Percentiles rank a stretch among this genome's conserved stretches.
These are phyloP conservation scores for Castanea sativa DNA, from an alignment of 306 rosid species.

Conservation along the genomic window DNA sequence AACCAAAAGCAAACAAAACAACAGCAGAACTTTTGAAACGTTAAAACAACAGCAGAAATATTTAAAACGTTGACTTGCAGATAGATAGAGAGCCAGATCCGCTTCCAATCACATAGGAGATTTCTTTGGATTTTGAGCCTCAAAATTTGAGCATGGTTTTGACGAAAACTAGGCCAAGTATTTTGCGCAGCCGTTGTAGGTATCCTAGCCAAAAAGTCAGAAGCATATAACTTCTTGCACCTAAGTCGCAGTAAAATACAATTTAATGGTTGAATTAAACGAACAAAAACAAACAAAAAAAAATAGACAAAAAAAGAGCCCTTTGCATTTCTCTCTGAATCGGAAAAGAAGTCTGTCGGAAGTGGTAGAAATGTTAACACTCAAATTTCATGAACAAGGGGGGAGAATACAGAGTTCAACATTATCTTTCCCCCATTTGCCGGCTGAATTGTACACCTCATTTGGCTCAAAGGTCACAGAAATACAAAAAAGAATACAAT, in stretches of 20 bases:
- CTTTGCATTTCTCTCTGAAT: constrained; percentile 3
- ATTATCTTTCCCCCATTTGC: constrained; percentile 26
- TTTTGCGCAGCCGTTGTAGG: background rate
- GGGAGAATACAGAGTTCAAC: constrained; percentile 31
- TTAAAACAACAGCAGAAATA: too few species aligned
- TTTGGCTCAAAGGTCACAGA: constrained; percentile 32
- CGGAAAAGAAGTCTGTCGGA: constrained; percentile 14
- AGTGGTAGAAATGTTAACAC: constrained; percentile 24
- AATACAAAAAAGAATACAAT: constrained; percentile 34
- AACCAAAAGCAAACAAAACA: too few species aligned
- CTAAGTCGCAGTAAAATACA: constrained; percentile 4
- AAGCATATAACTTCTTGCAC: background rate
- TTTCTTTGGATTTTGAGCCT: background rate
- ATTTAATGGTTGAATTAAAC: background rate
- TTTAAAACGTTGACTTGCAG: too few species aligned
- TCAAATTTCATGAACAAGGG: constrained; percentile 32
- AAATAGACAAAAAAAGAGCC: background rate
- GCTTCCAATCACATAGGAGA: background rate
- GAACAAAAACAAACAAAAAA: background rate
- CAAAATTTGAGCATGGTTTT: too few species aligned
- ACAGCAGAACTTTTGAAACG: too few species aligned
- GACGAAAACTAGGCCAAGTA: background rate
- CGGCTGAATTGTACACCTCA: constrained; percentile 50
- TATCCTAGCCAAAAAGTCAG: background rate
- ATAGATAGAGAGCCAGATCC: background rate